Conservation (phyloP, 345 rosid genomes). For the Hibiscus tridactylites region DNA sequence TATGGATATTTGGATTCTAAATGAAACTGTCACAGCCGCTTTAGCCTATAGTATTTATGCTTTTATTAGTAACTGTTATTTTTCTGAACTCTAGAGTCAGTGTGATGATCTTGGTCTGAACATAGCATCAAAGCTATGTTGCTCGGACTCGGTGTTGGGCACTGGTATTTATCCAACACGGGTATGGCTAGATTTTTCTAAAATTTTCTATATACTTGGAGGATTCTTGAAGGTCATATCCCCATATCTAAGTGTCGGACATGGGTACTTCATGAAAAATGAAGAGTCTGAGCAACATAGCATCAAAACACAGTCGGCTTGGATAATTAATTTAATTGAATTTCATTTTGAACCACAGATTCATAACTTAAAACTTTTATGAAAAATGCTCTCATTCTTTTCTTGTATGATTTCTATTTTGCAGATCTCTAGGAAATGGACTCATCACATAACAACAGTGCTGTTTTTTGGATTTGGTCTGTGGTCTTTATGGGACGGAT, state of each 20-base stretch:
- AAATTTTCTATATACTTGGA: too few relatives aligned
- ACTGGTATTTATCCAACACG: too few relatives aligned
- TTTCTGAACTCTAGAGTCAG: neutral
- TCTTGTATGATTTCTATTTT: conserved; percentile 8
- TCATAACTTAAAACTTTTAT: neutral
- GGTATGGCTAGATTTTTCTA: too few relatives aligned
- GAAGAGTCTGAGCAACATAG: too few relatives aligned
- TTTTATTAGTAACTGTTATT: neutral
- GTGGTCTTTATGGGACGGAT: conserved; percentile 88
- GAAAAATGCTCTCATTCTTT: neutral
- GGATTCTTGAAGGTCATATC: too few relatives aligned
- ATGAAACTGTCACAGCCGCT: neutral
- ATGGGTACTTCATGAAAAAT: too few relatives aligned
- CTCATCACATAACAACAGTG: conserved; percentile 74
- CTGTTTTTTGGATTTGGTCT: conserved; percentile 78
- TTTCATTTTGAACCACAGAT: neutral
- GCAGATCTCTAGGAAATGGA: conserved; percentile 90
- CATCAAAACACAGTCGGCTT: neutral
- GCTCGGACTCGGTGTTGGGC: too few relatives aligned
- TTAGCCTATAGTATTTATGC: neutral
- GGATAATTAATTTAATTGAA: neutral
- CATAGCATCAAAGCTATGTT: neutral
- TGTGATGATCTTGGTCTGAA: neutral
- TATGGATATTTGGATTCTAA: neutral
- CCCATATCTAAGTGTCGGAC: too few relatives aligned